Evolutionary conservation across 1,139 yeast genomes (phyloP).

Genomic region (Pichia sp.): DNA sequence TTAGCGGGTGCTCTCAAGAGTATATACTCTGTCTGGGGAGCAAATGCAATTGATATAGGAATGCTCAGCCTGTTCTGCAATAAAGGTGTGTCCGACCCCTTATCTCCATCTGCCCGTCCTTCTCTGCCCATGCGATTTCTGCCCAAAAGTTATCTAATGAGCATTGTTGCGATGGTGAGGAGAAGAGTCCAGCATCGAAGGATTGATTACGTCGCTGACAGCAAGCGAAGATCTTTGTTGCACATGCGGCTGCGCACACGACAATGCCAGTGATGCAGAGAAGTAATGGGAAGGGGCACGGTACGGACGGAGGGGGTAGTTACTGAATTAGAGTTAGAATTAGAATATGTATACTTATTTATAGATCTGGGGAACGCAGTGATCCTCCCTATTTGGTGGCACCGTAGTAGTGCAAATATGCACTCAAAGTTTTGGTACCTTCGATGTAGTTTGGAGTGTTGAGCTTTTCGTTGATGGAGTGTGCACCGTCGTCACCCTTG

Average conservation of each 20-base stretch:
- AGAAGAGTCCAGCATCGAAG: too few relatives aligned
- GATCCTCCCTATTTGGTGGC: constrained; percentile 8
- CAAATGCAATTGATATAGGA: too few relatives aligned
- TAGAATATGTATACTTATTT: too few relatives aligned
- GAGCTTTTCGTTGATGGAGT: constrained; percentile 92
- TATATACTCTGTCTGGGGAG: too few relatives aligned
- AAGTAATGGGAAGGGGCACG: too few relatives aligned
- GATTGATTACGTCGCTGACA: too few relatives aligned
- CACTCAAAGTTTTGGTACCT: constrained; percentile 91
- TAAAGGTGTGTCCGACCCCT: background rate
- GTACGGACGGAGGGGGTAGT: too few relatives aligned
- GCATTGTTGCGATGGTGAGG: background rate
- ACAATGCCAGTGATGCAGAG: background rate
- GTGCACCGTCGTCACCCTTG: constrained; percentile 99
- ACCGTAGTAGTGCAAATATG: constrained; percentile 82
- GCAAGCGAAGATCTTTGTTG: background rate
- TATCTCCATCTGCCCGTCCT: background rate
- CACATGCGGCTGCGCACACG: background rate
- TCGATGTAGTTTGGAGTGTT: constrained; percentile 84
- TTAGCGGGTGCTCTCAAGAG: too few relatives aligned
- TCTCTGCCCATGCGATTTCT: background rate
- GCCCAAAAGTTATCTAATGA: background rate
- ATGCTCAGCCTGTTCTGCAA: too few relatives aligned
- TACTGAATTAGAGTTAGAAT: too few relatives aligned
- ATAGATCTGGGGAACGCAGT: background rate